Evolutionary conservation across 441 rosid species (phyloP), one percentile per base, ranked within the genome.

Genomic region (Hura crepitans): DNA sequence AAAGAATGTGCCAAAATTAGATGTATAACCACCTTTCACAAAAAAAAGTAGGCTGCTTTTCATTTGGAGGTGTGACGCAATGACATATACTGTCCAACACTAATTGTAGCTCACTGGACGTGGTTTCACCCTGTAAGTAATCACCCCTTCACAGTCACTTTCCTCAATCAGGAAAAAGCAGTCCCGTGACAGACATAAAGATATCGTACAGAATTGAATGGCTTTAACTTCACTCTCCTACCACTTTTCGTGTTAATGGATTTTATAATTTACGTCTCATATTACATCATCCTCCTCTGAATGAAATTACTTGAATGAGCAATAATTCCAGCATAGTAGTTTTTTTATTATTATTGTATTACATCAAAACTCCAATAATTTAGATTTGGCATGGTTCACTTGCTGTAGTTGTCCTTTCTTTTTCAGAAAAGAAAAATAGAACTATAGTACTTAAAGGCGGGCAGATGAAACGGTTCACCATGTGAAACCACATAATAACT

Each of bases 1-100:
- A 56, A 59, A 72, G 60, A 68, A 64, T 45, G 68, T 60, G 70
- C 30, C 58, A 31, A n/a, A 67, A 72, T 63, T n/a, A 69, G 49
- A 45, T 22, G 68, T 56, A 59, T 27, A 31, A 56, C 76, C 71
- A 66, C 31, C 79, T 74, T 79, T 64, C 58, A 56, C 65, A 22
- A 22, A 49, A 62, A n/a, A 78, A 74, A 65, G 75, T 37, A 13
- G 79, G 60, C 28, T 47, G 56, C 33, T 61, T 68, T 74, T 50
- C 69, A 58, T 67, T 74, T 43, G 37, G 66, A 49, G 54, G n/a
- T 35, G 54, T 49, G 51, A 39, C 46, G 54, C 47, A 42, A 56
- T 56, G 45, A 57, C 23, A 55, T 30, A 31, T 35, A 37, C 20
- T 31, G 33, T 31, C 65, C 63, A 2, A 31, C 69, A 55, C 42